Evolutionary conservation across 495 filamentous ascomycete species (phyloP), one percentile per base, ranked within the genome.

Genomic region (Talaromyces stipitatus): DNA sequence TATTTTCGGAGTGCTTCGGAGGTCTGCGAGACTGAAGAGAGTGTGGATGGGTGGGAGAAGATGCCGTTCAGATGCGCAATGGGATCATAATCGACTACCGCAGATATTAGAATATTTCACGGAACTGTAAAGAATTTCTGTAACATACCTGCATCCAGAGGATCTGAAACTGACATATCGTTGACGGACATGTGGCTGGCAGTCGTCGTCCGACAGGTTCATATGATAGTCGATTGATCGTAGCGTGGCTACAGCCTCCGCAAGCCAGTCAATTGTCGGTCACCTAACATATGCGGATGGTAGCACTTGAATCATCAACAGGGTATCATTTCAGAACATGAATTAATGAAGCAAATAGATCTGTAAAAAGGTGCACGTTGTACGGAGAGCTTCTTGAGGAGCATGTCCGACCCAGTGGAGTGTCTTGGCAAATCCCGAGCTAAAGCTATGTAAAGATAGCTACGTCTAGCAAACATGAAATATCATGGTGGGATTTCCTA

Each of bases 31-130:
- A 95, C 86, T 58, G 89, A 87, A 56, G 86, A 84, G 50, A 97
- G 84, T 62, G 91, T 89, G 27, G 89, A 90, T 7, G 91, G 88
- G 69, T 95, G 90, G 41, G 92, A 87, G 77, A 98, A 98, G 63
- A 97, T 85, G 59, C 86, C 76, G 75, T 98, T 97, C 52, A 97
- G 83, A 70, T 98, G 92, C 50, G 89, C 82, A 62, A 96, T 85
- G 50, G 95, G 92, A 67, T 97, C 88, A 74, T 96, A 98, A 65
- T 96, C 87, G 61, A 86, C 95, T 98, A 59, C 48, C 30, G 57
- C 29, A 43, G 22, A n/a, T 24, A 33, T 53, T 41, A 74, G 26
- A 32, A 22, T 22, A 23, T n/a, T n/a, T 48, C 18, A 12, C 36
- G 27, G 29, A 41, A 12, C 16, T 36, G 12, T 47, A 18, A 12